These are phyloP conservation scores for Xylaria scruposa DNA, from an alignment of 495 filamentous ascomycete species.

Conservation along the genomic window DNA sequence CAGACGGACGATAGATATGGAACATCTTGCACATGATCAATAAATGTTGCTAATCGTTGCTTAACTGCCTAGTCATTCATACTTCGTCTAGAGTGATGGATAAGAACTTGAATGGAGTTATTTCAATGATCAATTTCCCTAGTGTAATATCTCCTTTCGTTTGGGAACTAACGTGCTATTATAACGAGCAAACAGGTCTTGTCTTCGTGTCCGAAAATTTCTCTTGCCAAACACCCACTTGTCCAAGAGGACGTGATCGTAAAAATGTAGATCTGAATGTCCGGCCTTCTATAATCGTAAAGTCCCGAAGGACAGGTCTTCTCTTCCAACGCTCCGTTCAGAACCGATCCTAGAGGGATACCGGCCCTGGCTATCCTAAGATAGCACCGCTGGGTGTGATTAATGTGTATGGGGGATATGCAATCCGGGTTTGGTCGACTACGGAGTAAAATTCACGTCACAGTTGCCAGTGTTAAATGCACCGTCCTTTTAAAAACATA, in stretches of 20 bases:
- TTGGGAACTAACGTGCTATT: neutral
- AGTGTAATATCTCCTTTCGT: neutral
- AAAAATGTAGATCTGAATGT: slow-evolving; percentile 52
- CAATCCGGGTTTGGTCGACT: neutral
- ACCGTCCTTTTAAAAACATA: slow-evolving; percentile 12
- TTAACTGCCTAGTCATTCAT: neutral
- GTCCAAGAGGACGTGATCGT: slow-evolving; percentile 46
- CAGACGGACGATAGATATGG: neutral
- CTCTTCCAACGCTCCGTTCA: slow-evolving; percentile 70
- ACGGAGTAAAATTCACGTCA: slow-evolving; percentile 16
- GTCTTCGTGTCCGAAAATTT: slow-evolving; percentile 67
- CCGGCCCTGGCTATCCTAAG: slow-evolving; percentile 57
- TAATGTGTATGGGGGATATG: slow-evolving; percentile 6
- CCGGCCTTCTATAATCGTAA: slow-evolving; percentile 71
- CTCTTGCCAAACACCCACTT: slow-evolving; percentile 75
- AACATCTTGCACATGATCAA: neutral
- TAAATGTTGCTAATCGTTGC: neutral
- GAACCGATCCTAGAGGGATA: slow-evolving; percentile 56
- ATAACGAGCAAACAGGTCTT: neutral
- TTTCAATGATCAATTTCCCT: neutral
- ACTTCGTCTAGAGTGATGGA: too few relatives aligned
- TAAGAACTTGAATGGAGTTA: neutral
- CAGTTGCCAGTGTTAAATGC: neutral
- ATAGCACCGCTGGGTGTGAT: slow-evolving; percentile 56
- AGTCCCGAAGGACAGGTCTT: slow-evolving; percentile 41